These are phyloP conservation scores for Imleria badia DNA, from an alignment of 768 basidiomycete genomes.

Conservation along the genomic window DNA sequence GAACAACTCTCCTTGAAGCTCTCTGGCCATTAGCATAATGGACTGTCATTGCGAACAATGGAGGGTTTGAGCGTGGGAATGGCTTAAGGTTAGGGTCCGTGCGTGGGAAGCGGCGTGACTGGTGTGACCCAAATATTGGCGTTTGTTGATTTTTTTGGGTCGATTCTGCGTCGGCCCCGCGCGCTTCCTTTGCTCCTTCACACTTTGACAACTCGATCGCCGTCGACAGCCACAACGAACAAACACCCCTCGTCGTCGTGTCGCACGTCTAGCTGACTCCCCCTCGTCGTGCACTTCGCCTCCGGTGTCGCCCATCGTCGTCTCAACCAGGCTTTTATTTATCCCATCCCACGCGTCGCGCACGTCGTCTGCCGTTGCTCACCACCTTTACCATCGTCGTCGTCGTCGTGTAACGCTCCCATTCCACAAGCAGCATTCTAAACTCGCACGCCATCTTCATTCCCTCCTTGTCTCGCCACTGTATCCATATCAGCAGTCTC, in stretches of 20 bases:
- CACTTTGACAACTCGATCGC: conserved; percentile 47
- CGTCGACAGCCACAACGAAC: conserved; percentile 47
- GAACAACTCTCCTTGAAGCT: neutral
- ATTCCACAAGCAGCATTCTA: conserved; percentile 31
- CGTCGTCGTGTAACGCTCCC: conserved; percentile 30
- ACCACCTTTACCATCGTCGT: conserved; percentile 17
- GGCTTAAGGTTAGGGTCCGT: conserved; percentile 44
- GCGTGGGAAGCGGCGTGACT: conserved; percentile 39
- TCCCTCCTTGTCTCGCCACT: conserved; percentile 33
- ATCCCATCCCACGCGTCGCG: conserved; percentile 47
- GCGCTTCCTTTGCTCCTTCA: conserved; percentile 45
- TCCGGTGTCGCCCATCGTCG: conserved; percentile 26
- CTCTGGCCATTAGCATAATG: conserved; percentile 1
- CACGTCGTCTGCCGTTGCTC: conserved; percentile 38
- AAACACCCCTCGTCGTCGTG: conserved; percentile 41
- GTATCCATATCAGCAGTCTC: conserved; percentile 44
- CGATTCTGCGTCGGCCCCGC: conserved; percentile 44
- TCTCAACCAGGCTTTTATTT: conserved; percentile 31
- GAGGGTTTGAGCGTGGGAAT: conserved; percentile 32
- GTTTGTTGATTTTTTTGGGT: conserved; percentile 40
- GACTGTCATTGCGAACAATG: conserved; percentile 17
- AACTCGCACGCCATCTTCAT: conserved; percentile 22
- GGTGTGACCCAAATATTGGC: conserved; percentile 39
- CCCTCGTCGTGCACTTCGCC: conserved; percentile 19
- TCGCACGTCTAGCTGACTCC: conserved; percentile 28